These are phyloP conservation scores for Lophiotrema nucula DNA, from an alignment of 495 filamentous ascomycete genomes.

Conservation along the genomic window DNA sequence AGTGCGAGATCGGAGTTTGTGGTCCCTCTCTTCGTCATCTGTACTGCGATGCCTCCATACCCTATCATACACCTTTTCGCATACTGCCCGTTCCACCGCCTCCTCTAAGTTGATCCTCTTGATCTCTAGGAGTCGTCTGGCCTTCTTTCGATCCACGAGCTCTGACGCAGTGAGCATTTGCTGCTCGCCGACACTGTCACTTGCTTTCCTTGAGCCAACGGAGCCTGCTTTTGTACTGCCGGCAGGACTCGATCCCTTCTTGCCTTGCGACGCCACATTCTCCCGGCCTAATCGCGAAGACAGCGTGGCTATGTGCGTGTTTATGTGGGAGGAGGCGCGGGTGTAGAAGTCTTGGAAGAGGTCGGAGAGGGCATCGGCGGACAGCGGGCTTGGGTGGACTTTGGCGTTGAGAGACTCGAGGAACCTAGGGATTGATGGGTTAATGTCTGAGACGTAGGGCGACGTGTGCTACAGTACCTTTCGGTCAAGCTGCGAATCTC, in stretches of 20 bases:
- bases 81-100: constrained; percentile 83
- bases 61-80: constrained; percentile 79
- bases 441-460: too few species aligned
- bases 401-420: constrained; percentile 87
- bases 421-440: constrained; percentile 64
- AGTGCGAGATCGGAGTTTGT: constrained; percentile 91
- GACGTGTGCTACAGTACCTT: constrained; percentile 61
- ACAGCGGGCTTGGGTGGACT: constrained; percentile 78
- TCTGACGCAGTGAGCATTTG: constrained; percentile 93
- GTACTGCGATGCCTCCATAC: constrained; percentile 91
- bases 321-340: constrained; percentile 76
- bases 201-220: constrained; percentile 39
- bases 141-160: constrained; percentile 72
- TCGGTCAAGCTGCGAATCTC: constrained; percentile 88
- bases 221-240: constrained; percentile 14
- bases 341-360: constrained; percentile 94
- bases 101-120: constrained; percentile 81
- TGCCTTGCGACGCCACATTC: constrained; percentile 49
- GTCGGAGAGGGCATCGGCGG: constrained; percentile 77
- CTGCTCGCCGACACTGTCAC: constrained; percentile 54
- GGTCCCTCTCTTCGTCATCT: constrained; percentile 91
- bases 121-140: constrained; percentile 70
- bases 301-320: constrained; percentile 80
- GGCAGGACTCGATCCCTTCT: constrained; percentile 49
- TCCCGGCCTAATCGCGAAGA: constrained; percentile 71